Evolutionary conservation across 257 asterid genomes (phyloP).

Genomic region (Lavandula angustifolia): DNA sequence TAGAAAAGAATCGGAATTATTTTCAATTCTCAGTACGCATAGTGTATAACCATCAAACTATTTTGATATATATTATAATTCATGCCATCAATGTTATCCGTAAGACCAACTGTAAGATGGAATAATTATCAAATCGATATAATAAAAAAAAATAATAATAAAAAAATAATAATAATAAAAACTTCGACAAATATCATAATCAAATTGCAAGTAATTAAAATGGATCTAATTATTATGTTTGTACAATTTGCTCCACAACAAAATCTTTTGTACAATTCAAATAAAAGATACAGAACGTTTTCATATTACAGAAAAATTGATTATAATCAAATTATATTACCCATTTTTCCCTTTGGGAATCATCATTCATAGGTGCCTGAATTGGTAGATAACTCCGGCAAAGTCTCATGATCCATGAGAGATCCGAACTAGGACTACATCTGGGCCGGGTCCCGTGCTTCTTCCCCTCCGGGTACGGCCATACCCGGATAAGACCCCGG

Average conservation of each 20-base stretch:
- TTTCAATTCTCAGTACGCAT: too few relatives aligned
- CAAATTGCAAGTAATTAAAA: not conserved
- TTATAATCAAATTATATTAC: slow-evolving; percentile 20
- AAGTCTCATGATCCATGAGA: slow-evolving; percentile 38
- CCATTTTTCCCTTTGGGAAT: not conserved
- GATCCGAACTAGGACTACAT: slow-evolving; percentile 54
- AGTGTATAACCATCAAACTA: too few relatives aligned
- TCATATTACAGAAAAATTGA: slow-evolving; percentile 14
- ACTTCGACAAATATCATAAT: not conserved
- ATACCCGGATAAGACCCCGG: slow-evolving; percentile 60
- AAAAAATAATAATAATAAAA: too few relatives aligned
- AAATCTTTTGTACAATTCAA: slow-evolving; percentile 25
- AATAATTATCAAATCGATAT: too few relatives aligned
- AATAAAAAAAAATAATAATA: too few relatives aligned
- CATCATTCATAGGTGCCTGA: slow-evolving; percentile 12
- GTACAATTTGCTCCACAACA: slow-evolving; percentile 25
- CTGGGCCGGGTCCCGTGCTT: slow-evolving; percentile 51
- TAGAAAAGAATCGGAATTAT: too few relatives aligned
- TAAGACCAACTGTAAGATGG: too few relatives aligned
- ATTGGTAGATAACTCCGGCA: not conserved
- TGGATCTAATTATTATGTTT: not conserved
- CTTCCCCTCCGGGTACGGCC: slow-evolving; percentile 64
- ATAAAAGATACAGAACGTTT: slow-evolving; percentile 26
- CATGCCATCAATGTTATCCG: too few relatives aligned
- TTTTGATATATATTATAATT: too few relatives aligned